These are phyloP conservation scores for Pharus latifolius DNA, from an alignment of 176 grass and related monocot species.

Conservation along the genomic window DNA sequence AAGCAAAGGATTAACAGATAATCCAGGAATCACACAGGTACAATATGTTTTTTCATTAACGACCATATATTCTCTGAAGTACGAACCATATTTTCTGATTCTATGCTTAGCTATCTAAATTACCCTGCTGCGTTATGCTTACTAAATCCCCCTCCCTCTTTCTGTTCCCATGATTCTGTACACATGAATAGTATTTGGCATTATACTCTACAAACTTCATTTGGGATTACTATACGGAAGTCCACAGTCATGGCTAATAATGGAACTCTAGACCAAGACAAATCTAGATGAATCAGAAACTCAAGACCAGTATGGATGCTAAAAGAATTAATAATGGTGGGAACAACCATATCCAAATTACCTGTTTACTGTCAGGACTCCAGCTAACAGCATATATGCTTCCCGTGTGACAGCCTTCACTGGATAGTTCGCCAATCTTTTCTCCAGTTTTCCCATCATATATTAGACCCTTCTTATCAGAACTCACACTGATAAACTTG, in stretches of 20 bases:
- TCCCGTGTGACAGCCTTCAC: conserved; percentile 64
- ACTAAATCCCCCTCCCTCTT: no score
- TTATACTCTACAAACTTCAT: no score
- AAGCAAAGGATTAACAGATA: neutral
- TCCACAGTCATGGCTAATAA: neutral
- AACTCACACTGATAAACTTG: conserved; percentile 96
- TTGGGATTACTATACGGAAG: no score
- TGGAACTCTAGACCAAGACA: neutral
- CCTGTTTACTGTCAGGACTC: conserved; percentile 96
- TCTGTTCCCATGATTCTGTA: no score
- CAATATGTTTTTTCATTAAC: conserved; percentile 1
- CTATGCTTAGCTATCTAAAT: no score
- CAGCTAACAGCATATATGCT: conserved; percentile 97
- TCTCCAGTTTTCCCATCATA: conserved; percentile 97
- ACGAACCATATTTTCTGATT: no score
- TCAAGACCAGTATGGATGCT: neutral
- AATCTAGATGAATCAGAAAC: neutral
- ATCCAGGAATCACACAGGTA: neutral
- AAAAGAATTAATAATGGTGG: conserved; percentile 4
- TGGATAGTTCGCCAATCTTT: conserved; percentile 72
- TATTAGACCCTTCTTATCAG: conserved; percentile 87
- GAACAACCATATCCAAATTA: conserved; percentile 29
- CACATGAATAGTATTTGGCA: no score
- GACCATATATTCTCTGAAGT: no score
- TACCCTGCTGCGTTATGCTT: no score